These are phyloP conservation scores for Geotrichum klebahnii DNA, from an alignment of 1,139 yeast species.

Conservation along the genomic window DNA sequence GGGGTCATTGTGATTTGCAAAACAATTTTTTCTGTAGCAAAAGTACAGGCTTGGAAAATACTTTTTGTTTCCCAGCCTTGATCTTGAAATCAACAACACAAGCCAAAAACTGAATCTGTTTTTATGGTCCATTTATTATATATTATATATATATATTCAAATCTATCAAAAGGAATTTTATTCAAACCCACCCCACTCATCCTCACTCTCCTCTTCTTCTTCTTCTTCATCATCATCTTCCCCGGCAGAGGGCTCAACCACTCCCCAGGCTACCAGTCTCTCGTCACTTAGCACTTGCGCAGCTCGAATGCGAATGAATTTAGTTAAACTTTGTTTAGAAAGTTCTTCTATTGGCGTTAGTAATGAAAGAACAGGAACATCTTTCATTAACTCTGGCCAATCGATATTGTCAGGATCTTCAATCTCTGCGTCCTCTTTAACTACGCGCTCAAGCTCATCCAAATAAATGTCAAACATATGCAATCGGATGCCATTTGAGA, in stretches of 20 bases:
- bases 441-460: constrained; percentile 74
- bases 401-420: constrained; percentile 26
- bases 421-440: constrained; percentile 43
- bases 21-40: no score
- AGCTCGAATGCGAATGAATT: constrained; percentile 63
- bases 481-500: constrained; percentile 74
- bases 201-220: constrained; percentile 39
- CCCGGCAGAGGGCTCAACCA: constrained; percentile 39
- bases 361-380: constrained; percentile 54
- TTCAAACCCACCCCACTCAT: constrained; percentile 55
- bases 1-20: constrained; percentile 4
- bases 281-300: constrained; percentile 64
- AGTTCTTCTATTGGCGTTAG: constrained; percentile 58
- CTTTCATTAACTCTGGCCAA: constrained; percentile 38
- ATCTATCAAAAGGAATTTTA: constrained; percentile 20
- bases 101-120: no score
- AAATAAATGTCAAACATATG: constrained; percentile 80
- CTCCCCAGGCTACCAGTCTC: constrained; percentile 65
- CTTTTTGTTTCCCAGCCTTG: no score
- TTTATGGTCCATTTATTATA: no score
- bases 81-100: no score
- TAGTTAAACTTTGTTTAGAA: constrained; percentile 49
- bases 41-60: no score
- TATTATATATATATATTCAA: background rate
- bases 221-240: constrained; percentile 38